Evolutionary conservation across 768 basidiomycete species (phyloP).

Genomic region (Leccinum disarticulatum): DNA sequence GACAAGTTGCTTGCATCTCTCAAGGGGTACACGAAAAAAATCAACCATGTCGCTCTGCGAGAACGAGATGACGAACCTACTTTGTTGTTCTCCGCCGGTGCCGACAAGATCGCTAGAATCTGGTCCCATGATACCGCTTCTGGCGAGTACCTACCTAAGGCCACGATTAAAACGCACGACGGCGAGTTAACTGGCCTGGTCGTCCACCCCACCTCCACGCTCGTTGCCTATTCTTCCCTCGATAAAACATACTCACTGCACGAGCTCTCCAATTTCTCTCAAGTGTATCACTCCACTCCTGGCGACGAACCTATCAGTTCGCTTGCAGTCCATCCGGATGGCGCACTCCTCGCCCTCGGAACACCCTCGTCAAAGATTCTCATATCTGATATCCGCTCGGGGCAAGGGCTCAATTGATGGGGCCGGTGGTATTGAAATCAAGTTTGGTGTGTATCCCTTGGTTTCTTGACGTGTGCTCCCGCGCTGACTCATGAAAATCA

Average conservation of each 20-base stretch:
- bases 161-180: slow-evolving; percentile 81
- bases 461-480: background rate
- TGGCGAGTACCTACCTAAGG: slow-evolving; percentile 75
- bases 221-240: slow-evolving; percentile 73
- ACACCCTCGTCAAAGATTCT: slow-evolving; percentile 81
- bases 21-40: slow-evolving; percentile 94
- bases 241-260: slow-evolving; percentile 93
- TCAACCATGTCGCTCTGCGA: slow-evolving; percentile 87
- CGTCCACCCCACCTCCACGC: slow-evolving; percentile 81
- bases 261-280: slow-evolving; percentile 68
- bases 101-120: slow-evolving; percentile 92
- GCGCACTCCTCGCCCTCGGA: slow-evolving; percentile 83
- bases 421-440: slow-evolving; percentile 74
- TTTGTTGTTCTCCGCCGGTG: slow-evolving; percentile 77
- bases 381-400: slow-evolving; percentile 81
- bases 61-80: slow-evolving; percentile 73
- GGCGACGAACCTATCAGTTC: slow-evolving; percentile 81
- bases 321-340: slow-evolving; percentile 88
- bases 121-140: slow-evolving; percentile 83
- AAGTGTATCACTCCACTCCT: slow-evolving; percentile 74
- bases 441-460: slow-evolving; percentile 62
- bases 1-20: slow-evolving; percentile 90
- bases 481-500: slow-evolving; percentile 26
- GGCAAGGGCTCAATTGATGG: slow-evolving; percentile 74
- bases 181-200: slow-evolving; percentile 86